phyloP scores from a whole-genome alignment of 495 filamentous ascomycete species.

The Staphylotrichum longicolle region DNA sequence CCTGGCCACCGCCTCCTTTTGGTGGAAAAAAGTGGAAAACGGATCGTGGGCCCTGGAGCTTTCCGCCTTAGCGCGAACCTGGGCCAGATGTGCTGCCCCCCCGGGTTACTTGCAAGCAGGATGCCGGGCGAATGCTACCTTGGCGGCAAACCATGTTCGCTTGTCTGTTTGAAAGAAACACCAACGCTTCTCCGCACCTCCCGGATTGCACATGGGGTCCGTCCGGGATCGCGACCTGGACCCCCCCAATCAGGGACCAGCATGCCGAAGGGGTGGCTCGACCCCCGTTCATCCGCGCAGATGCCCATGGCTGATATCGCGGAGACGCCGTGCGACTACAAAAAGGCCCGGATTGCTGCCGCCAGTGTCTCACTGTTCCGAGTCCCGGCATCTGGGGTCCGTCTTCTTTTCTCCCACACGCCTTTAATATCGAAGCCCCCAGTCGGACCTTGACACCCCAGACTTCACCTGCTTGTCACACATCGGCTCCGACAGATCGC shows the following conservation, averaged over 20 bases:
- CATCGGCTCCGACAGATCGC: conserved; percentile 7
- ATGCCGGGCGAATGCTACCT: background rate
- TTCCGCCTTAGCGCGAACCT: conserved; percentile 9
- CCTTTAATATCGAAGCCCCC: background rate
- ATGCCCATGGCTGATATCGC: conserved; percentile 8
- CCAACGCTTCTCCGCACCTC: conserved; percentile 9
- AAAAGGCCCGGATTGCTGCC: conserved; percentile 23
- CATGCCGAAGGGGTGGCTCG: background rate
- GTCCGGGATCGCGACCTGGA: conserved; percentile 8
- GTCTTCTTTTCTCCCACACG: background rate
- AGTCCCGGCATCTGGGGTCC: conserved; percentile 13
- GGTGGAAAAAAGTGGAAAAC: conserved; percentile 21
- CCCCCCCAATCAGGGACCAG: conserved; percentile 20
- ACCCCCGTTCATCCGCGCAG: conserved; percentile 17
- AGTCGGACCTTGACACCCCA: background rate
- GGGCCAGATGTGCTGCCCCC: too few relatives aligned
- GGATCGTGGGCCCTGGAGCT: conserved; percentile 9
- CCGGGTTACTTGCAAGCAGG: conserved; percentile 3
- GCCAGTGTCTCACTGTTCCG: conserved; percentile 13
- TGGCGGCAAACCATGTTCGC: too few relatives aligned
- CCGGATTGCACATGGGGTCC: conserved; percentile 8
- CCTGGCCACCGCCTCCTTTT: conserved; percentile 14
- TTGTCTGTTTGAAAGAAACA: conserved; percentile 8
- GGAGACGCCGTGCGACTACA: conserved; percentile 24
- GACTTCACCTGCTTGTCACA: background rate